Evolutionary conservation across 352 stramenopile species (phyloP).

Genomic region (Pythium volutum): DNA sequence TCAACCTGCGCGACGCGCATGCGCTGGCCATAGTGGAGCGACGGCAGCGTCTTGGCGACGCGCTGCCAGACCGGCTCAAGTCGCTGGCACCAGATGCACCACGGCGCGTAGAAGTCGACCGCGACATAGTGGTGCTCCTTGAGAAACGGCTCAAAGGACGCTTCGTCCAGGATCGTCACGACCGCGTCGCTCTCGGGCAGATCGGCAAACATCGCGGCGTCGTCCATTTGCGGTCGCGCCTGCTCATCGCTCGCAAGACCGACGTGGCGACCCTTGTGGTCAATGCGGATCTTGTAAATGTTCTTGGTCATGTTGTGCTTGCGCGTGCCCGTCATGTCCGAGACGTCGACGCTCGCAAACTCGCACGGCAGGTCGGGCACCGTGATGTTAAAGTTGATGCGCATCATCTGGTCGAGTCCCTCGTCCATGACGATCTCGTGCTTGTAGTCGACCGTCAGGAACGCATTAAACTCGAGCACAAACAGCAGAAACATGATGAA

Average conservation of each 20-base stretch:
- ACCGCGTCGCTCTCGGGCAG: constrained; percentile 73
- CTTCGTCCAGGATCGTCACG: constrained; percentile 73
- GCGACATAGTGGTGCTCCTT: constrained; percentile 95
- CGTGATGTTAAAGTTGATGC: constrained; percentile 99
- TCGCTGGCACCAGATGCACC: constrained; percentile 97
- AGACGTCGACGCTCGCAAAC: constrained; percentile 95
- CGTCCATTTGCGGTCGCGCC: constrained; percentile 64
- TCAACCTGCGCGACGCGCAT: constrained; percentile 89
- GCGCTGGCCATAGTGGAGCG: constrained; percentile 79
- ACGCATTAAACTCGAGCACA: constrained; percentile 89
- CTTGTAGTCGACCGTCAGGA: constrained; percentile 83
- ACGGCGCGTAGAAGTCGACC: constrained; percentile 95
- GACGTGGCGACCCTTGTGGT: constrained; percentile 82
- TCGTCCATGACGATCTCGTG: constrained; percentile 90
- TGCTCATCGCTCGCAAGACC: constrained; percentile 88
- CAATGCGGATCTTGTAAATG: constrained; percentile 95
- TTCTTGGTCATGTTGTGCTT: constrained; percentile 98
- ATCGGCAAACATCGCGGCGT: constrained; percentile 68
- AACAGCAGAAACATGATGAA: constrained; percentile 91
- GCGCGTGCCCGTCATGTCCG: constrained; percentile 96
- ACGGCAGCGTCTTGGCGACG: constrained; percentile 89
- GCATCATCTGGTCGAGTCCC: constrained; percentile 78
- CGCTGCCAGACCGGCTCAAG: constrained; percentile 95
- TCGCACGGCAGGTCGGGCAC: constrained; percentile 96
- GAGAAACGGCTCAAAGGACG: constrained; percentile 91